Evolutionary conservation across 2,329 filamentous ascomycete species (phyloP), one percentile per base, ranked within the genome.

Genomic region (Beauveria sp.): DNA sequence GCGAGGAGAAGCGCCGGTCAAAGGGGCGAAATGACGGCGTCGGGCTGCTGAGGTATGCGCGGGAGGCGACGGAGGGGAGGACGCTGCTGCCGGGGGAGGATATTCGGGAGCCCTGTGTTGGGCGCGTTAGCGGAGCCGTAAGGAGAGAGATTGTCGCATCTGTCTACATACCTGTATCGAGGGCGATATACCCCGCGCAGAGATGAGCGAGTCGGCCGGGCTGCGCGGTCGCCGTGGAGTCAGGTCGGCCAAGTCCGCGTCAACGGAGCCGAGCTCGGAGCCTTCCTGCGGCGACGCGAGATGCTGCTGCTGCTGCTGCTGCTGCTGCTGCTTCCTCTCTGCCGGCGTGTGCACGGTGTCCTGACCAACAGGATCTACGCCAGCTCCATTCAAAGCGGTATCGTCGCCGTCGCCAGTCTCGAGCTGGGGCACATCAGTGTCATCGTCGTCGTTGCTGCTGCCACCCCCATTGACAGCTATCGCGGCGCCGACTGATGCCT

Each of bases 1-100:
- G 87, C 18, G 93, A 93, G 71, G 96, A 92, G 75, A 99, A 99
- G 61, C 94, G 87, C 65, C 91, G 86, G 71, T 99, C 94, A 73
- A 99, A 99, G 5, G 94, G 93, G 69, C 93, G 86, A 68, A 97
- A 89, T 18, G 91, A 92, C 22, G 90, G 90, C 18, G 89, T 90
- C 16, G 91, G 87, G 67, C 88, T 91, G 65, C 76, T 77, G 44
- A 89, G 75, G 63, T 85, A 81, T 22, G 85, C 81, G 62, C 88
- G 82, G 18, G 88, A 87, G 66, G 85, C 85, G 62, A 87, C 79
- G 41, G 88, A 87, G 4, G 87, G 85, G 30, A 91, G 81, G 43
- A 89, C 77, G 68, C 88, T 91, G 74, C 91, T 92, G 43, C 86
- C 84, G n/a, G 87, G 85, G 5, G 91, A 86, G 28, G 83, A 87